Base-by-base conservation (phyloP, 192 early-diverging fungal genomes). In the Rhizoclosmatium globosum region DNA sequence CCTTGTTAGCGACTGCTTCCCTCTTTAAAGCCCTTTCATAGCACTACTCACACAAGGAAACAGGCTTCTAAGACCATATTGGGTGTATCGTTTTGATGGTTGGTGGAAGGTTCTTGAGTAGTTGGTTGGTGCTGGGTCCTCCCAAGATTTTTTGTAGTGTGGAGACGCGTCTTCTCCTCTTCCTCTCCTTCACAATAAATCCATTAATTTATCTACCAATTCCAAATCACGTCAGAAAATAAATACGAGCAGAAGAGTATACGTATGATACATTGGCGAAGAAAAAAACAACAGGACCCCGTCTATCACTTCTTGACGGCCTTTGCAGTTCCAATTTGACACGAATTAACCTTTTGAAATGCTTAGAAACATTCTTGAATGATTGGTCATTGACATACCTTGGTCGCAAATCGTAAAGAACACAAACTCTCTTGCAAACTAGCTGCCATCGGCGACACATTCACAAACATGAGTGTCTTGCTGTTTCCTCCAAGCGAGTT, bases 391-490 rank as follows among this genome's bases (percentile, higher is more conserved):
- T 53, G 2, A 11, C 47, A 2, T 62, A 87, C 97, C 90, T 97
- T 97, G 48, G 94, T 95, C 6, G 97, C 97, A 90, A 99, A 99
- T 62, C 96, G 87, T 62, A 99, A 87, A 19, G 95, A 96, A 81
- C 93, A 95, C 47, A 97, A 84, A 15, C 94, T 96, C 81, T 99
- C 97, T 45, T 88, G 85, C 48, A 96, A 88, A 82, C 91, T 94
- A 56, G 84, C 82, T n/a, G 87, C 78, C 60, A 94, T 81, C n/a
- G 97, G 97, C 23, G 91, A 93, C 45, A 99, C 89, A 68, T 97
- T 98, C 17, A 99, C 97, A 92, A 99, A 98, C 97, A 99, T 99
- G 21, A 98, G 88, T 9, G 96, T 98, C 83, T 99, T 99, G 80
- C 93, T 93, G 76, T 98, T 98, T 19, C 98, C 98, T 15, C 89